Conservation (phyloP, 306 rosid genomes). For the Begonia masoniana region DNA sequence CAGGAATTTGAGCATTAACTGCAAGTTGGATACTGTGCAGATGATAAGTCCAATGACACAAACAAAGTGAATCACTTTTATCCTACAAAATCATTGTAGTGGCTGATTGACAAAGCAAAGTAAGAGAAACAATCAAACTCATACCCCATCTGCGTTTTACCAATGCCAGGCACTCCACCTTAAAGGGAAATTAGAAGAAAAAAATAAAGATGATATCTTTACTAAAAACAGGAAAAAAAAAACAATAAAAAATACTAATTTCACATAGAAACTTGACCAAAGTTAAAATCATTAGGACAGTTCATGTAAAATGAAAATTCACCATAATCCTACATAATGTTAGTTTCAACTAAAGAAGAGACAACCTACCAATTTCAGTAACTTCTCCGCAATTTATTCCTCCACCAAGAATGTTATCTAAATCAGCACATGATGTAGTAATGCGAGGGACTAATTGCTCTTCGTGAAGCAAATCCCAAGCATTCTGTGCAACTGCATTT, state of each 20-base stretch:
- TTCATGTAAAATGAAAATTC: too few relatives aligned
- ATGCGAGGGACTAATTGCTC: slow-evolving; percentile 44
- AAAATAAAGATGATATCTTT: neutral
- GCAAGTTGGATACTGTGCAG: slow-evolving; percentile 81
- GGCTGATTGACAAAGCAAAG: too few relatives aligned
- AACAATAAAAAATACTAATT: slow-evolving; percentile 1
- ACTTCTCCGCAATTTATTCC: slow-evolving; percentile 83
- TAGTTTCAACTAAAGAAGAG: slow-evolving; percentile 4
- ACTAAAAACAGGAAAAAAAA: neutral
- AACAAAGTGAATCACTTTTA: too few relatives aligned
- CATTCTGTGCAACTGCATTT: slow-evolving; percentile 64
- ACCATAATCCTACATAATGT: neutral
- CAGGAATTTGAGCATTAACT: slow-evolving; percentile 80
- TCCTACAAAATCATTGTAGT: too few relatives aligned
- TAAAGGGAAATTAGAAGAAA: neutral
- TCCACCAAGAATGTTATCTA: slow-evolving; percentile 79
- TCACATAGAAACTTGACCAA: slow-evolving; percentile 6
- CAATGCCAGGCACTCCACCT: slow-evolving; percentile 97
- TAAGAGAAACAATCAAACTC: slow-evolving; percentile 6
- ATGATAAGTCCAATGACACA: too few relatives aligned
- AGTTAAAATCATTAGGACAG: neutral
- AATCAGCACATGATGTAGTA: slow-evolving; percentile 66
- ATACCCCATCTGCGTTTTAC: slow-evolving; percentile 96
- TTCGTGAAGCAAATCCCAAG: slow-evolving; percentile 85
- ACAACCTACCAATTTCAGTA: slow-evolving; percentile 73